Evolutionary conservation across 1,139 yeast genomes (phyloP), one percentile per base, ranked within the genome.

Genomic region (Zygosaccharomyces pseudobailii): DNA sequence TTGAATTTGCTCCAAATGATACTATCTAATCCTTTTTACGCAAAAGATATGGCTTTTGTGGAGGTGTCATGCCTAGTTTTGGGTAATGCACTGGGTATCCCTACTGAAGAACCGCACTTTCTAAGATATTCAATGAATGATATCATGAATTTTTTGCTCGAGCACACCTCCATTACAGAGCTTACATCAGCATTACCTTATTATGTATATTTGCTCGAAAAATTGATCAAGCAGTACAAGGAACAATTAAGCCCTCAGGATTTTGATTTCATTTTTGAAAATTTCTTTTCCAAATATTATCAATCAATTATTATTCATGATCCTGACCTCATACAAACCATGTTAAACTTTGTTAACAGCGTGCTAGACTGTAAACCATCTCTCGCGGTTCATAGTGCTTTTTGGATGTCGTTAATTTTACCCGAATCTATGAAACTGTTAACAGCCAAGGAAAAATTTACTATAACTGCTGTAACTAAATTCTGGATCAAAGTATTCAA

Each of bases 401-500:
- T 61, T 2, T 71, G 76, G 63, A 42, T 53, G 10, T 40, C 52
- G 40, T 67, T 70, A 10, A 56, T 80, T 9, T 42, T 81, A 22
- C 68, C 69, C 19, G 63, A 65, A 32, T 59, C 63, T 36, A 45
- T 83, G 3, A 64, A 70, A 5, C 72, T 78, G 10, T 67, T 87
- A 36, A 58, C 67, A 6, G 74, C 81, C 0, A 74, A 75, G 43
- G 96, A 87, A 62, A 73, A 84, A 45, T 80, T 84, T 56, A 78
- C 87, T 2, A 67, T 87, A 37, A 78, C 79, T 51, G 73, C 88
- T 0, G 72, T 79, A 0, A 72, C 79, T 46, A 75, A 76, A 52
- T 87, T 87, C 57, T 87, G 95, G 95, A 70, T 71, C 3, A 71
- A 73, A 27, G 62, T 84, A 9, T 59, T 86, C 2, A 68, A 73